These are phyloP conservation scores for Coemansia sp. DNA, from an alignment of 192 early-diverging fungal species.

Conservation along the genomic window DNA sequence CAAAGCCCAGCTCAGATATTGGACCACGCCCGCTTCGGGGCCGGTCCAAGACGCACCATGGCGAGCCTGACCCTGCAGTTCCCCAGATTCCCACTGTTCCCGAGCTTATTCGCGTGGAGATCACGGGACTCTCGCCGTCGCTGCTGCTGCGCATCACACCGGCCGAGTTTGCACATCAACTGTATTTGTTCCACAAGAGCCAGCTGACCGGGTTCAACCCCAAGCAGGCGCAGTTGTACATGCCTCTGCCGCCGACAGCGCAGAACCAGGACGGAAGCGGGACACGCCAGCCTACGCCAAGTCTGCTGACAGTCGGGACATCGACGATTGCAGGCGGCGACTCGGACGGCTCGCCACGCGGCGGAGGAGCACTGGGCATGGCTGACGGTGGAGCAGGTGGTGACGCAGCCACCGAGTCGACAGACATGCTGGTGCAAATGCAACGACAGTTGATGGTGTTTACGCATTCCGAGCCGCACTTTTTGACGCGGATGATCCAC, in stretches of 20 bases:
- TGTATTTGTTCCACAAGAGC: constrained; percentile 64
- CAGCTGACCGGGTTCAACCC: constrained; percentile 41
- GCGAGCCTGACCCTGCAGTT: constrained; percentile 26
- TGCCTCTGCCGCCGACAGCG: constrained; percentile 16
- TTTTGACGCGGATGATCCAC: constrained; percentile 64
- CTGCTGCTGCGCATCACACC: constrained; percentile 62
- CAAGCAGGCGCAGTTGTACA: constrained; percentile 31
- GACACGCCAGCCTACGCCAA: constrained; percentile 17
- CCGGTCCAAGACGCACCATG: constrained; percentile 45
- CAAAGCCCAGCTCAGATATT: constrained; percentile 10
- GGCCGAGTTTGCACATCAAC: constrained; percentile 62
- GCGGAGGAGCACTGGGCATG: background rate
- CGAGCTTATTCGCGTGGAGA: constrained; percentile 50
- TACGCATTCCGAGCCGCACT: constrained; percentile 64
- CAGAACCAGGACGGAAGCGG: background rate
- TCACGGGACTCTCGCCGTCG: constrained; percentile 62
- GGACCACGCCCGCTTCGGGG: constrained; percentile 26
- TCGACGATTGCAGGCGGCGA: constrained; percentile 2
- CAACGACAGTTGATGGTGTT: constrained; percentile 53
- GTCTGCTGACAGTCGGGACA: constrained; percentile 26
- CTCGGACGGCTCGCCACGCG: background rate
- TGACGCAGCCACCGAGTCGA: background rate
- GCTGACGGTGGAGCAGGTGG: background rate
- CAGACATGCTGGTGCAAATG: constrained; percentile 23
- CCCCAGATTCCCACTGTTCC: constrained; percentile 48